Base-by-base conservation (phyloP, 164 flowering plant genomes). In the Brasenia schreberi region DNA sequence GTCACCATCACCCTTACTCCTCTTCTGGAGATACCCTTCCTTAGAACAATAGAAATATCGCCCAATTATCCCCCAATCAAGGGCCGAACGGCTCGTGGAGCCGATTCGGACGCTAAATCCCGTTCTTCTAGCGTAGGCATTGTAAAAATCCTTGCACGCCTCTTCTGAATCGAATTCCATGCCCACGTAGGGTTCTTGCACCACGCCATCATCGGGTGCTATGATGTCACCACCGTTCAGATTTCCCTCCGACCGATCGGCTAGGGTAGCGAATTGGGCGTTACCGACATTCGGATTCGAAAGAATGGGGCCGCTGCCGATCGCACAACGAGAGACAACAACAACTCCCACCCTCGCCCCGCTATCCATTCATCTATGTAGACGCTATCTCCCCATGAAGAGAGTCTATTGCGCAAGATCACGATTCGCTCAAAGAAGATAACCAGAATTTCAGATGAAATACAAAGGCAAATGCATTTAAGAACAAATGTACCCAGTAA, bases 41-140 rank as follows among this genome's bases (percentile, higher is more conserved):
- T 69, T 69, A 42, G 42, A 60, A 18, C 71, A 69, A 5, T 53
- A 61, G 59, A 62, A 69, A 16, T 60, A 53, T 19, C 63, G 67
- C 1, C 62, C 62, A 33, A 69, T 64, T 42, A 69, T 64, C 27
- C 42, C 59, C 19, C 71, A 14, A 59, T 64, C 67, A 18, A 64
- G 63, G 44, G 58, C 64, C 19, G 71, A 69, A n/a, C 67, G 53
- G 58, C 64, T 61, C 6, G 71, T 58, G 18, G 43, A 42, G 43
- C 69, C 45, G 14, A 67, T 62, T 11, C 69, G 64, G 64, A 67
- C 61, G 58, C 67, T 59, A 27, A 70, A 70, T 5, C 72, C 72
- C 64, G 45, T 27, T 5, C 60, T 12, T 68, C 72, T 59, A 9
- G 72, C 72, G 60, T 70, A 70, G 19, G 65, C 72, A 70, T 62